Conservation (phyloP, 495 filamentous ascomycete genomes). For the Penicillium tannophilum region DNA sequence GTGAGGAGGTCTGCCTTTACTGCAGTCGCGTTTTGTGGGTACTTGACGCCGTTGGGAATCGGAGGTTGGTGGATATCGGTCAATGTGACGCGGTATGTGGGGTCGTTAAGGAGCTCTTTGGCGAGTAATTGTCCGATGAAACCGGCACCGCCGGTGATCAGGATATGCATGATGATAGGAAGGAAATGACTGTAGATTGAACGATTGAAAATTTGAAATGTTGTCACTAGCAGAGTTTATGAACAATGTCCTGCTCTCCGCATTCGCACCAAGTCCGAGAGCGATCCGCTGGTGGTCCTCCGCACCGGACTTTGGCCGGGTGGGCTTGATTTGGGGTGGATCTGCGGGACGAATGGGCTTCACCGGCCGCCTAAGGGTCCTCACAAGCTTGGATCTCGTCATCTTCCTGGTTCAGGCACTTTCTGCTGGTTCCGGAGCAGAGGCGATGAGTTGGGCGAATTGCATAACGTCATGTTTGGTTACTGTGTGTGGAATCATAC, state of each 20-base stretch:
- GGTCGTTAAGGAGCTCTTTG: slow-evolving; percentile 57
- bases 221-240: slow-evolving; percentile 13
- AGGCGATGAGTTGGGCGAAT: background rate
- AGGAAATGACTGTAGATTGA: background rate
- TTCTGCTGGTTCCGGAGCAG: background rate
- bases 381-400: background rate
- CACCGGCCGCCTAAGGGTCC: background rate
- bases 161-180: slow-evolving; percentile 51
- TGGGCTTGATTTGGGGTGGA: slow-evolving; percentile 18
- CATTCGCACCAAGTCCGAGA: slow-evolving; percentile 48
- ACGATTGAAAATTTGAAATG: background rate
- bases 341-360: slow-evolving; percentile 13
- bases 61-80: slow-evolving; percentile 63
- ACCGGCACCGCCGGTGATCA: slow-evolving; percentile 70
- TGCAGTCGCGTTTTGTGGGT: slow-evolving; percentile 55
- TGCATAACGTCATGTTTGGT: background rate
- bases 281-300: slow-evolving; percentile 22
- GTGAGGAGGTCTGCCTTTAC: slow-evolving; percentile 61
- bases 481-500: background rate
- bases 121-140: slow-evolving; percentile 70
- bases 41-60: slow-evolving; percentile 50
- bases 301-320: slow-evolving; percentile 42
- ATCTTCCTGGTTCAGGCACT: slow-evolving; percentile 5
- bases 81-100: slow-evolving; percentile 56
- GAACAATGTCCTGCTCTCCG: slow-evolving; percentile 32